Evolutionary conservation across 169 alveolate genomes (phyloP).

Genomic region (Eimeria necatrix): DNA sequence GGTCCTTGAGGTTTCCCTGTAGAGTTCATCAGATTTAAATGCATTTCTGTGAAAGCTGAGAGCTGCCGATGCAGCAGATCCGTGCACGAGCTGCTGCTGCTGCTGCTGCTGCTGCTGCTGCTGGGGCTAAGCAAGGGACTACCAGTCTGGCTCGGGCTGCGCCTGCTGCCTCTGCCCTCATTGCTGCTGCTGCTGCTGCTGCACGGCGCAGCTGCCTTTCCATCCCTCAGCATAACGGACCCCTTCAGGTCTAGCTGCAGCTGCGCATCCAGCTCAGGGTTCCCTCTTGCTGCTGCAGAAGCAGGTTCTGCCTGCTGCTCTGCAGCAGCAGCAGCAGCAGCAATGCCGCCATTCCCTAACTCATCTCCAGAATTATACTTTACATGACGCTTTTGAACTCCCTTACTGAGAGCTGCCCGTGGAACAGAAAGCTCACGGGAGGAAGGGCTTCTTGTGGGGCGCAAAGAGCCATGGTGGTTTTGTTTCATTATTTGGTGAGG

Average conservation of each 20-base stretch:
- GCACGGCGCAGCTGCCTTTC: not conserved
- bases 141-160: not conserved
- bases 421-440: too few species aligned
- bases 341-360: too few species aligned
- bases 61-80: not conserved
- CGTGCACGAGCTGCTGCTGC: not conserved
- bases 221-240: not conserved
- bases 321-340: too few species aligned
- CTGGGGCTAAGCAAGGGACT: not conserved
- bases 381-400: too few species aligned
- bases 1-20: not conserved
- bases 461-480: too few species aligned
- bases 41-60: not conserved
- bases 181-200: not conserved
- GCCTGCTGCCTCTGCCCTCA: not conserved
- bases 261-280: too few species aligned
- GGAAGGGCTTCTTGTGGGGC: too few species aligned
- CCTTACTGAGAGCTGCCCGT: too few species aligned
- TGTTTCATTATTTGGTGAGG: too few species aligned
- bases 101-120: not conserved
- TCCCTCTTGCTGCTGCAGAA: too few species aligned
- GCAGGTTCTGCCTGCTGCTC: too few species aligned
- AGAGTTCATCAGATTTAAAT: not conserved
- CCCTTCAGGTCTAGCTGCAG: not conserved
- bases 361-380: too few species aligned